Evolutionary conservation across 1,284 basidiomycete species (phyloP).

Genomic region (Moesziomyces sp.): DNA sequence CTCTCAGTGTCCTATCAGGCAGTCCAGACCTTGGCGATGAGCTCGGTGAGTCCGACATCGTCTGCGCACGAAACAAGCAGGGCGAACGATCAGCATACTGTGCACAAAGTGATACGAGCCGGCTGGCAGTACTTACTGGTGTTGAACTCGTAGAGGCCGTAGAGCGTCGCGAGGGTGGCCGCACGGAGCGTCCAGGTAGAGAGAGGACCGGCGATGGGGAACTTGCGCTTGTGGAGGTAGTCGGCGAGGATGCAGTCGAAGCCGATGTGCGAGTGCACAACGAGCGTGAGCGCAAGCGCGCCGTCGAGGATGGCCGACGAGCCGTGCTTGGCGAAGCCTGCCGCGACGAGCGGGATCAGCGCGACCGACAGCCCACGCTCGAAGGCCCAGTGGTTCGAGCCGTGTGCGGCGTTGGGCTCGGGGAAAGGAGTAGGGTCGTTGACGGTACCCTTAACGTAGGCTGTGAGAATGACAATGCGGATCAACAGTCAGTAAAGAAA

Average conservation of each 20-base stretch:
- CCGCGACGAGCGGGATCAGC: slow-evolving; percentile 79
- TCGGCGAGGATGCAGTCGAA: slow-evolving; percentile 72
- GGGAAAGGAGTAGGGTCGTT: slow-evolving; percentile 95
- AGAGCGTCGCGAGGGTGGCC: slow-evolving; percentile 83
- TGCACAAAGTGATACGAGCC: too few species aligned
- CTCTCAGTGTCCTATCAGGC: slow-evolving; percentile 69
- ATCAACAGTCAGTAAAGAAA: too few species aligned
- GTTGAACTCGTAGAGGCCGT: slow-evolving; percentile 80
- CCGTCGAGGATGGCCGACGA: slow-evolving; percentile 76
- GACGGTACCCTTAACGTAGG: slow-evolving; percentile 90
- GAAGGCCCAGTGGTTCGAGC: slow-evolving; percentile 98
- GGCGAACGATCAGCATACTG: slow-evolving; percentile 12
- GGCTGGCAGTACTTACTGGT: slow-evolving; percentile 50
- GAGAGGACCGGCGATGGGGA: slow-evolving; percentile 78
- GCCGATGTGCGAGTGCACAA: slow-evolving; percentile 93
- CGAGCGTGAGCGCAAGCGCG: slow-evolving; percentile 82
- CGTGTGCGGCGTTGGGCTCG: slow-evolving; percentile 76
- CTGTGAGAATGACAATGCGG: slow-evolving; percentile 69
- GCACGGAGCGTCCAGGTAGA: slow-evolving; percentile 80
- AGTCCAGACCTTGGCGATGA: slow-evolving; percentile 76
- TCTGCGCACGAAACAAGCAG: slow-evolving; percentile 26
- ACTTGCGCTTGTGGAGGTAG: slow-evolving; percentile 94
- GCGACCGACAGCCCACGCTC: slow-evolving; percentile 88
- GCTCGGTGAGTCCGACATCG: slow-evolving; percentile 89
- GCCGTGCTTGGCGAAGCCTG: slow-evolving; percentile 66